Evolutionary conservation across 2,329 filamentous ascomycete species (phyloP).

Genomic region (Dactylellina cionopaga): DNA sequence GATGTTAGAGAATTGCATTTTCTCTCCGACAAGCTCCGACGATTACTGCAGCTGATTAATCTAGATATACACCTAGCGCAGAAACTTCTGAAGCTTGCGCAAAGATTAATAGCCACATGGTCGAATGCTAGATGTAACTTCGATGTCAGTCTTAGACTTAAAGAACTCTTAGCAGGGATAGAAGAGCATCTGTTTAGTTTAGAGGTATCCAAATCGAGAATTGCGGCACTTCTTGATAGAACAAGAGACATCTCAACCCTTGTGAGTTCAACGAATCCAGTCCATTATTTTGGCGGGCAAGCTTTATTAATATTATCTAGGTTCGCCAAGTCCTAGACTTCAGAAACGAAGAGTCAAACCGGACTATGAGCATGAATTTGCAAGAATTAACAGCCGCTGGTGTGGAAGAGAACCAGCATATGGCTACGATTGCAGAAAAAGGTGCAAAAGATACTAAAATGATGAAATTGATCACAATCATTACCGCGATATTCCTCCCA

Average conservation of each 20-base stretch:
- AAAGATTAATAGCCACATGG: conserved; percentile 4
- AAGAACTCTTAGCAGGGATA: background rate
- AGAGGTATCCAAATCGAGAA: conserved; percentile 4
- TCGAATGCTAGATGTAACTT: background rate
- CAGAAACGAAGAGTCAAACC: conserved; percentile 17
- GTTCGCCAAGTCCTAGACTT: conserved; percentile 26
- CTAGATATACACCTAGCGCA: conserved; percentile 11
- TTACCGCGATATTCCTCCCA: conserved; percentile 13
- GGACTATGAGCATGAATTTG: conserved; percentile 6
- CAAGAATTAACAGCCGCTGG: background rate
- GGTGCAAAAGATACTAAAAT: conserved; percentile 24
- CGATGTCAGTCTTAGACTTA: background rate
- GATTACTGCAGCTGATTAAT: conserved; percentile 5
- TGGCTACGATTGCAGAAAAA: conserved; percentile 1
- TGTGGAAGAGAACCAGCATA: conserved; percentile 16
- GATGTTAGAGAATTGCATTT: conserved; percentile 23
- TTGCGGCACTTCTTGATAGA: conserved; percentile 9
- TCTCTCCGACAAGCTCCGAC: conserved; percentile 9
- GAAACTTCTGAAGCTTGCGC: background rate
- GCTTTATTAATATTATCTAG: background rate
- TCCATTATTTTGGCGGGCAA: background rate
- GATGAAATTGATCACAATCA: conserved; percentile 19
- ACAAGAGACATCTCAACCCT: conserved; percentile 12
- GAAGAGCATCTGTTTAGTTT: conserved; percentile 3
- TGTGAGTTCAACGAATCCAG: background rate